Evolutionary conservation across 2,329 filamentous ascomycete species (phyloP), one percentile per base, ranked within the genome.

Genomic region (Trichoderma brevicompactum): DNA sequence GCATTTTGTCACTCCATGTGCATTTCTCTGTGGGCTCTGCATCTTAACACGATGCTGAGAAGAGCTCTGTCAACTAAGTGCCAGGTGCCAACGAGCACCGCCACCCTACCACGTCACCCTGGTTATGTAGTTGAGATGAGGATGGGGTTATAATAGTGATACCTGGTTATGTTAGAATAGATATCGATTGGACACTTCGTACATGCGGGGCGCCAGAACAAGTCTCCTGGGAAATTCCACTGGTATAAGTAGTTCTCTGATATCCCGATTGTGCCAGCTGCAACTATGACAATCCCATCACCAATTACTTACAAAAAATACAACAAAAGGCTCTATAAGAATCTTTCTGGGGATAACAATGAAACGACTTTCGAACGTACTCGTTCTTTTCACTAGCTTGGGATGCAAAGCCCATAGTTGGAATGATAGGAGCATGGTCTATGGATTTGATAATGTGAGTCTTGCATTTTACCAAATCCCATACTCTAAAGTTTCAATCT

Each of bases 401-500:
- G 54, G 54, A 46, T 58, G 54, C 54, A 36, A 58, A 36, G 40
- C 54, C 28, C 8, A 36, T 36, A 19, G 54, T 19, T 36, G 23
- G 6, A 32, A 10, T 2, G 32, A 58, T 23, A n/a, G 23, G 2
- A 9, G 23, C 41, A 58, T 58, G 54, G 41, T 15, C 28, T 58
- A 58, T 36, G n/a, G 9, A 58, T 58, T 58, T 58, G 41, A 46
- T 23, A 46, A 36, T 15, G 54, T 58, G 54, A 58, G 54, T n/a
- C 28, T 46, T 46, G 41, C 9, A 46, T 23, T 19, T 46, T 46
- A 3, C n/a, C 9, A 3, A 58, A 36, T 10, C 23, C 12, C 8
- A 34, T 44, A 1, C 7, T 34, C 5, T 17, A n/a, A 44, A 10
- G 9, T 8, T 36, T 46, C 15, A 12, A 36, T 12, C 15, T 46